These are phyloP conservation scores for Tuber microsphaerosporum DNA, from an alignment of 495 filamentous ascomycete species.

Conservation along the genomic window DNA sequence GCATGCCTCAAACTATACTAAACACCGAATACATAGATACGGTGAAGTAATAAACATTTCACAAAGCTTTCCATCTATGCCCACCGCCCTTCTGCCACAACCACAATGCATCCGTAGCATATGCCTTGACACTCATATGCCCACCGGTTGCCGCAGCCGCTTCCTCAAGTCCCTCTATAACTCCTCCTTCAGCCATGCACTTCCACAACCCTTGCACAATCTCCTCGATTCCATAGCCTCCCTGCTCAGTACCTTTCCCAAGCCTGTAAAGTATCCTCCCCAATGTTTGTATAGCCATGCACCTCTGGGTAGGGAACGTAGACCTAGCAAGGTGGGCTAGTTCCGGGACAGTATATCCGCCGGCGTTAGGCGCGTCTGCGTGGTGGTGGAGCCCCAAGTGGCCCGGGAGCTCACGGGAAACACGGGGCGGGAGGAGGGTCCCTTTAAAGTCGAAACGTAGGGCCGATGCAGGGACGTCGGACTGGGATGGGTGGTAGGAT, in stretches of 20 bases:
- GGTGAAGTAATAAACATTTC: not conserved
- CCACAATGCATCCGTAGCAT: conserved; percentile 88
- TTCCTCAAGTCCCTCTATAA: conserved; percentile 63
- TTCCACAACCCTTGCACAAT: conserved; percentile 61
- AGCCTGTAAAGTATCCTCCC: conserved; percentile 79
- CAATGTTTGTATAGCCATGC: conserved; percentile 83
- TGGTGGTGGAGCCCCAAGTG: conserved; percentile 86
- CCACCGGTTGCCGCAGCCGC: conserved; percentile 56
- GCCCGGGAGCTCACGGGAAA: conserved; percentile 61
- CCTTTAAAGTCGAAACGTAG: conserved; percentile 87
- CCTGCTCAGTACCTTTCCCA: conserved; percentile 55
- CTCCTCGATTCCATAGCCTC: conserved; percentile 56
- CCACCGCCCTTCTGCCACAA: conserved; percentile 46
- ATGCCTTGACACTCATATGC: conserved; percentile 59
- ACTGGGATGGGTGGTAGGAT: conserved; percentile 70
- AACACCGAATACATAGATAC: not conserved
- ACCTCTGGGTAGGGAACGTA: conserved; percentile 75
- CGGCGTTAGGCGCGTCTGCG: conserved; percentile 82
- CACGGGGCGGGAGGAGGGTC: conserved; percentile 64
- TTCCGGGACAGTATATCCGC: conserved; percentile 89
- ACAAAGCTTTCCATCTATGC: conserved; percentile 38
- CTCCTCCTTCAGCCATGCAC: conserved; percentile 66
- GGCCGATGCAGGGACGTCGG: conserved; percentile 61
- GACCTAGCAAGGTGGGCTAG: conserved; percentile 75
- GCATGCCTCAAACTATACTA: not conserved